These are phyloP conservation scores for Mycena crocata DNA, from an alignment of 768 basidiomycete genomes.

Conservation along the genomic window DNA sequence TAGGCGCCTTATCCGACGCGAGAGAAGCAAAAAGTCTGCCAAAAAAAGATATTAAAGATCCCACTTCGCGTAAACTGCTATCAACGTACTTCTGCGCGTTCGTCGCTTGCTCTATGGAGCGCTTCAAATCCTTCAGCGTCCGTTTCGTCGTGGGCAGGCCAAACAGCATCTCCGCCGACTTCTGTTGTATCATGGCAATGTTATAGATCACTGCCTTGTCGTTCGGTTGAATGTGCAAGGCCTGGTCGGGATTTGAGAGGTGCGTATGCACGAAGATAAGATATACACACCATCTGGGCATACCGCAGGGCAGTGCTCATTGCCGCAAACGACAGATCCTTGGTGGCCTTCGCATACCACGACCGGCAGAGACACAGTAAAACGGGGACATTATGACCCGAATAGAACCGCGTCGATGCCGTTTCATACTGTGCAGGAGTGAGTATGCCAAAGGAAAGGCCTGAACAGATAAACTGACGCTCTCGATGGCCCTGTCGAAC, in stretches of 20 bases:
- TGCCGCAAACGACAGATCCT: slow-evolving; percentile 83
- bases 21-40: slow-evolving; percentile 85
- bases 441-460: neutral
- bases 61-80: slow-evolving; percentile 3
- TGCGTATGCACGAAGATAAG: neutral
- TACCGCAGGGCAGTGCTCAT: slow-evolving; percentile 90
- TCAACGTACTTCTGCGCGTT: slow-evolving; percentile 85
- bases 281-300: slow-evolving; percentile 74
- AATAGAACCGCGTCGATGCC: slow-evolving; percentile 83
- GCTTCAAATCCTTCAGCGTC: slow-evolving; percentile 81
- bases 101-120: slow-evolving; percentile 81
- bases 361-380: slow-evolving; percentile 90
- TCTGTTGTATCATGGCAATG: slow-evolving; percentile 98
- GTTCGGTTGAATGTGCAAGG: slow-evolving; percentile 82
- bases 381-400: slow-evolving; percentile 78
- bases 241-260: slow-evolving; percentile 58
- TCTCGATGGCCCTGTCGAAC: slow-evolving; percentile 95
- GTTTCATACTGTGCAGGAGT: slow-evolving; percentile 81
- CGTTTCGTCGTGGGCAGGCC: slow-evolving; percentile 80
- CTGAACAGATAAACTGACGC: slow-evolving; percentile 62
- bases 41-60: neutral
- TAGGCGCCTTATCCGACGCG: slow-evolving; percentile 74
- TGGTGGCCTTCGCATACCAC: slow-evolving; percentile 94
- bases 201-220: slow-evolving; percentile 96
- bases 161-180: slow-evolving; percentile 91